Base-by-base conservation (phyloP, 306 rosid genomes). In the Corylus avellana region DNA sequence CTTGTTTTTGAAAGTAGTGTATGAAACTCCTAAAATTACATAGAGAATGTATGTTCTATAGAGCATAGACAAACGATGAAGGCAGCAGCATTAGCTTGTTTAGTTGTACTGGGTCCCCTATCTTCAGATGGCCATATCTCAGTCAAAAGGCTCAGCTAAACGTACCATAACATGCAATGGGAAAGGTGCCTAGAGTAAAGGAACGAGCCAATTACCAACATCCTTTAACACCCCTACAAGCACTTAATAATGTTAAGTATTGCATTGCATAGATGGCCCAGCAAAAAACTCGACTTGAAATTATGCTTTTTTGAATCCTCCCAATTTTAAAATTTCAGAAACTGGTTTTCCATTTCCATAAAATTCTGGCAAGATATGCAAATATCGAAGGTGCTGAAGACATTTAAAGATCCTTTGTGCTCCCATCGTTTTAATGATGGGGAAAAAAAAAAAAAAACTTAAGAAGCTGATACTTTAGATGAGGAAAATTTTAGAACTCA, bases 401-500 rank as follows among this genome's bases (percentile, higher is more conserved):
- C 9, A 59, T 59, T 25, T 7, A 29, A 8, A 39, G 27, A 18
- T 67, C 10, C 13, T 67, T 39, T 67, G 49, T 37, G 25, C 50
- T 35, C 17, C 72, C 72, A 42, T 67, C 25, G 39, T 18, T 42
- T 16, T 37, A 37, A 39, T 12, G 20, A 48, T 3, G 51, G 10
- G 3, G 12, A 16, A 48, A 32, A 14, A 13, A 37, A 14, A 13
- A 37, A 32, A 14, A 13, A 37, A 0, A 53, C 46, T 12, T 12
- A 37, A 59, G 70, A 53, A 27, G 56, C 17, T 63, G 61, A 72
- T 13, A 32, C 69, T 75, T 68, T 70, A 57, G 76, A 73, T n/a
- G 48, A 84, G 69, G 75, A 73, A 80, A 73, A 75, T 63, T 72
- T 58, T 75, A 54, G 67, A 72, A 61, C 47, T 69, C 27, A 14